Evolutionary conservation across 2,329 filamentous ascomycete genomes (phyloP).

Genomic region (Exophiala viscosa): DNA sequence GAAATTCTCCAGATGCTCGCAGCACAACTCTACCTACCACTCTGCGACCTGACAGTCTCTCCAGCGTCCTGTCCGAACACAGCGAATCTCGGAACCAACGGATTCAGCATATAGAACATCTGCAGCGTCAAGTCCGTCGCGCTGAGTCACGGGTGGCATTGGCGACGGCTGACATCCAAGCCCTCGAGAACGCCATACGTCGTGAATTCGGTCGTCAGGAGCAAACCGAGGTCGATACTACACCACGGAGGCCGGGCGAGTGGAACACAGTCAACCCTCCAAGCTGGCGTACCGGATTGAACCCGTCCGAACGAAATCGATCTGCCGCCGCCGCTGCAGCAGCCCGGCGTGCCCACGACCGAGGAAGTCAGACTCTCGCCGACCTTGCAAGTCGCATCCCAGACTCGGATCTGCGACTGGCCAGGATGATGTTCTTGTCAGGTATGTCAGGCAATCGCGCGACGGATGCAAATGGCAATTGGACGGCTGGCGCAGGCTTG

Average conservation of each 20-base stretch:
- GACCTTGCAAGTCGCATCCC: constrained; percentile 9
- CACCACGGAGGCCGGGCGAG: not conserved
- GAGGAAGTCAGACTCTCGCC: not conserved
- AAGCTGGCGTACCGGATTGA: not conserved
- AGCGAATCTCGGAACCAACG: constrained; percentile 13
- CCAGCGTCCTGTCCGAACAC: constrained; percentile 17
- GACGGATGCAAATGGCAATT: constrained; percentile 29
- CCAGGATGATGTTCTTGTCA: constrained; percentile 22
- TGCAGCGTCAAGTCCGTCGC: constrained; percentile 24
- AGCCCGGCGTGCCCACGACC: not conserved
- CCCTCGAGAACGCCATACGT: constrained; percentile 14
- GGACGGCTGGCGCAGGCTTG: constrained; percentile 26
- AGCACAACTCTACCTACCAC: constrained; percentile 23
- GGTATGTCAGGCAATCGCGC: constrained; percentile 13
- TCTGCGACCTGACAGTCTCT: constrained; percentile 2
- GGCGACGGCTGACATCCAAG: constrained; percentile 19
- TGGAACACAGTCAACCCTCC: not conserved
- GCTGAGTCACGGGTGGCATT: constrained; percentile 26
- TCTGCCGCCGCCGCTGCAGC: not conserved
- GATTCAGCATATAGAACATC: constrained; percentile 19
- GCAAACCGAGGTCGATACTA: not conserved
- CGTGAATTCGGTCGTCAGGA: not conserved
- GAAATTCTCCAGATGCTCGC: constrained; percentile 15
- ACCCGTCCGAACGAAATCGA: not conserved
- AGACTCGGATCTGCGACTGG: constrained; percentile 24